Evolutionary conservation across 2,329 filamentous ascomycete species (phyloP).

Genomic region (Rhytidhysteron rufulum): DNA sequence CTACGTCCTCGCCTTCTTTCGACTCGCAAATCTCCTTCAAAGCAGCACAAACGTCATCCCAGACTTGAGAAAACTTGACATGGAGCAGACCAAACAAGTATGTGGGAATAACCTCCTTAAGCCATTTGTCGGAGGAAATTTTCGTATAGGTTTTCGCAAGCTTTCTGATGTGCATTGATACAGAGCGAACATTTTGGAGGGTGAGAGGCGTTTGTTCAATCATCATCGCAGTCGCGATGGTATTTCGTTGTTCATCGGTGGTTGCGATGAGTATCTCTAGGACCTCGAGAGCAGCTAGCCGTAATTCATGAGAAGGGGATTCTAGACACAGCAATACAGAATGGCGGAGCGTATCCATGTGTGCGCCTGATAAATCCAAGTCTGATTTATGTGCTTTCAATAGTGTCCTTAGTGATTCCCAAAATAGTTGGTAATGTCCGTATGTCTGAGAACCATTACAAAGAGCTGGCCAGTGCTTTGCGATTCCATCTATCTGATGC

Average conservation of each 20-base stretch:
- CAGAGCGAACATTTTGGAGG: conserved; percentile 68
- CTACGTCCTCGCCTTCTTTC: conserved; percentile 66
- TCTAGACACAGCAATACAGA: conserved; percentile 71
- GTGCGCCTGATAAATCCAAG: conserved; percentile 47
- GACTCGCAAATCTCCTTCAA: conserved; percentile 71
- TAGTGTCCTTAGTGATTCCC: conserved; percentile 45
- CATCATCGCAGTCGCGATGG: conserved; percentile 65
- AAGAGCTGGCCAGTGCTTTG: conserved; percentile 60
- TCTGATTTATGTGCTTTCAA: conserved; percentile 62
- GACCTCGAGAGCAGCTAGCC: conserved; percentile 69
- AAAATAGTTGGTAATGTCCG: conserved; percentile 46
- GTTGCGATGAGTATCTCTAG: conserved; percentile 57
- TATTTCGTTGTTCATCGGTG: conserved; percentile 48
- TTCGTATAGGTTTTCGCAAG: conserved; percentile 63
- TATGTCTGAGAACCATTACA: conserved; percentile 64
- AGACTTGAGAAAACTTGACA: conserved; percentile 77
- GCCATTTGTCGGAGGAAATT: conserved; percentile 58
- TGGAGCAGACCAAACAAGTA: conserved; percentile 90
- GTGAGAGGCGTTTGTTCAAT: conserved; percentile 77
- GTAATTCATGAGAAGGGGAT: conserved; percentile 69
- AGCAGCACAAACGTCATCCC: conserved; percentile 76
- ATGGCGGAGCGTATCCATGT: conserved; percentile 59
- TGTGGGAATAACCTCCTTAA: conserved; percentile 68
- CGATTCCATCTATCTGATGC: conserved; percentile 48
- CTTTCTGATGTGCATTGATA: conserved; percentile 83